These are phyloP conservation scores for Jatropha curcas DNA, from an alignment of 345 rosid genomes.

Conservation along the genomic window DNA sequence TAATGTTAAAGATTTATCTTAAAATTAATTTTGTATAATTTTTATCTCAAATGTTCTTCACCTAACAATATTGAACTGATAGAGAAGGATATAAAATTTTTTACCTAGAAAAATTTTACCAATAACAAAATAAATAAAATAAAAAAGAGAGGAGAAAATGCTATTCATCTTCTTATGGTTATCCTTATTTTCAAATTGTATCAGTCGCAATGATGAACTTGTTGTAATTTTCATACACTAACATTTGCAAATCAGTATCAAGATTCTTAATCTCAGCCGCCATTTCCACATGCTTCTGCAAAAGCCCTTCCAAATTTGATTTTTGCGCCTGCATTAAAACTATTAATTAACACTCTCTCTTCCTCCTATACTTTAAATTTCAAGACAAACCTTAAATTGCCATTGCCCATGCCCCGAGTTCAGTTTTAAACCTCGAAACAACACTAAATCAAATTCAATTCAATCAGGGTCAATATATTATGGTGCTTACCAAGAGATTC, in stretches of 20 bases:
- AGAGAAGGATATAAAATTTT: too few species aligned
- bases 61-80: too few species aligned
- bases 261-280: constrained; percentile 98
- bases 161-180: too few species aligned
- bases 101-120: too few species aligned
- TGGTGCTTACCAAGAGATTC: constrained; percentile 72
- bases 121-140: too few species aligned
- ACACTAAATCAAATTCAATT: background rate
- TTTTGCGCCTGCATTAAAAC: constrained; percentile 55
- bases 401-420: background rate
- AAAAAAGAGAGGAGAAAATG: too few species aligned
- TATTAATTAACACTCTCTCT: background rate
- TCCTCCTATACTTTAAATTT: background rate
- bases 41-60: too few species aligned
- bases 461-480: background rate
- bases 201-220: constrained; percentile 98
- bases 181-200: too few species aligned
- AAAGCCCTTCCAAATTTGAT: constrained; percentile 81
- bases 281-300: constrained; percentile 93
- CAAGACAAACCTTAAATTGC: background rate
- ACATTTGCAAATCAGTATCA: constrained; percentile 97
- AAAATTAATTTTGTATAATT: too few species aligned
- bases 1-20: too few species aligned
- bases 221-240: constrained; percentile 93
- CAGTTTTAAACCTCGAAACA: background rate